phyloP scores from a whole-genome alignment of 1,284 basidiomycete species.

The Malassezia sp. region DNA sequence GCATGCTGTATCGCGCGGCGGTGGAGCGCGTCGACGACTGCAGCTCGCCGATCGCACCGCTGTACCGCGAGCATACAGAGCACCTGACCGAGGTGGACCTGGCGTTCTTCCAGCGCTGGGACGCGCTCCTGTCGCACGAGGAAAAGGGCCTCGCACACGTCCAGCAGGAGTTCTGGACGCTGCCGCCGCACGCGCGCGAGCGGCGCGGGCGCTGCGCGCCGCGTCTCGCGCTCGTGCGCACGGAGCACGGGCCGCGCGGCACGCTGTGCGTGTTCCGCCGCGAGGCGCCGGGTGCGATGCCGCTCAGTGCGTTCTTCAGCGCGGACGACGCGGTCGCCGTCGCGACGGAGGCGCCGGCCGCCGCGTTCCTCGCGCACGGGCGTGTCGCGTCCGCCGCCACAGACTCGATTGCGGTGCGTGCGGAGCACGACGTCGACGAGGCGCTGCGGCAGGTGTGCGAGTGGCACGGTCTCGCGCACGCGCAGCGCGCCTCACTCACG shows the following conservation, averaged over 20 bases:
- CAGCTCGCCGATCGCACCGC: constrained; percentile 58
- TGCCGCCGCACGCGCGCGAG: constrained; percentile 68
- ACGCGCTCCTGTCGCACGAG: constrained; percentile 71
- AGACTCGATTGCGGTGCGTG: constrained; percentile 59
- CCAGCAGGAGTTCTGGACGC: constrained; percentile 85
- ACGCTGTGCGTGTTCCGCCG: background rate
- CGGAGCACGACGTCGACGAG: constrained; percentile 62
- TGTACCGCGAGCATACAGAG: constrained; percentile 66
- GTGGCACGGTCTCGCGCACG: constrained; percentile 7
- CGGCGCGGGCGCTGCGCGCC: constrained; percentile 48
- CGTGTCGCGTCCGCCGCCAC: constrained; percentile 47
- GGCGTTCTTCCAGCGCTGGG: constrained; percentile 83
- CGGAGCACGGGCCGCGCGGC: background rate
- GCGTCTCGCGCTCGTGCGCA: constrained; percentile 39
- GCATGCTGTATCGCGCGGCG: constrained; percentile 82
- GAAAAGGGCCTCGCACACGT: constrained; percentile 73
- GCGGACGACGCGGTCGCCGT: constrained; percentile 67
- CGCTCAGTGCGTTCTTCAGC: constrained; percentile 53
- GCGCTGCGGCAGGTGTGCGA: constrained; percentile 21
- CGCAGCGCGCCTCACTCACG: constrained; percentile 46
- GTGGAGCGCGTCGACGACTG: constrained; percentile 25
- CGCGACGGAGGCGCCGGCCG: constrained; percentile 56
- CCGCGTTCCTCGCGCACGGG: constrained; percentile 2
- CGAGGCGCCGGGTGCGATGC: background rate
- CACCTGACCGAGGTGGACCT: constrained; percentile 63